A percentile compares a stretch with the other conserved stretches of the same genome.
These are phyloP conservation scores for Moesziomyces antarcticus DNA, from an alignment of 1,284 basidiomycete genomes.

Conservation along the genomic window DNA sequence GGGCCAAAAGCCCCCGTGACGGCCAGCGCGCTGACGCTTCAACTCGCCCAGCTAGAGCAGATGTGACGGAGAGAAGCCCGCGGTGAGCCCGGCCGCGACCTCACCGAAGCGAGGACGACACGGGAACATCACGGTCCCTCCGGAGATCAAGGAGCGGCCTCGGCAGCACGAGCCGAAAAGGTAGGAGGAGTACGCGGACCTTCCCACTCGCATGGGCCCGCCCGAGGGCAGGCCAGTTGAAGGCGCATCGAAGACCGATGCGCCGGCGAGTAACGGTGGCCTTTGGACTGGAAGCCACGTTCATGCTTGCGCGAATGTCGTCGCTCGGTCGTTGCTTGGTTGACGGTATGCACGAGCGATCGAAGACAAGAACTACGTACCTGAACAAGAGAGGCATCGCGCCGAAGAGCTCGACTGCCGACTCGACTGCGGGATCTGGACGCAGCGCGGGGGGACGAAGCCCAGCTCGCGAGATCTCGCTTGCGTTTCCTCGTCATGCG, in stretches of 20 bases:
- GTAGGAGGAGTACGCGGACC: slow-evolving; percentile 66
- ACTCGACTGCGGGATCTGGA: not conserved
- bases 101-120: slow-evolving; percentile 1
- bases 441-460: not conserved
- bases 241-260: slow-evolving; percentile 12
- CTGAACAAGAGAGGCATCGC: slow-evolving; percentile 6
- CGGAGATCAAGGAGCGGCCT: slow-evolving; percentile 41
- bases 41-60: slow-evolving; percentile 59
- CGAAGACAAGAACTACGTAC: slow-evolving; percentile 6
- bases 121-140: slow-evolving; percentile 22
- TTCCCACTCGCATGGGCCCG: slow-evolving; percentile 64
- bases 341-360: not conserved
- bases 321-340: not conserved
- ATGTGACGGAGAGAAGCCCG: slow-evolving; percentile 31
- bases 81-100: slow-evolving; percentile 4
- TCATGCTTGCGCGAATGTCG: not conserved
- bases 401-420: not conserved
- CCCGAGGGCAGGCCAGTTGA: slow-evolving; percentile 22
- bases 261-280: slow-evolving; percentile 64
- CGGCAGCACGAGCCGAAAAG: slow-evolving; percentile 32
- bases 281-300: slow-evolving; percentile 58
- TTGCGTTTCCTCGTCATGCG: slow-evolving; percentile 24
- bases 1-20: slow-evolving; percentile 8
- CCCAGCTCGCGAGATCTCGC: slow-evolving; percentile 29
- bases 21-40: slow-evolving; percentile 50